A percentile compares a stretch with the other conserved stretches of the same genome.
Evolutionary conservation across 345 rosid species (phyloP).

Genomic region (Gossypium herbaceum): DNA sequence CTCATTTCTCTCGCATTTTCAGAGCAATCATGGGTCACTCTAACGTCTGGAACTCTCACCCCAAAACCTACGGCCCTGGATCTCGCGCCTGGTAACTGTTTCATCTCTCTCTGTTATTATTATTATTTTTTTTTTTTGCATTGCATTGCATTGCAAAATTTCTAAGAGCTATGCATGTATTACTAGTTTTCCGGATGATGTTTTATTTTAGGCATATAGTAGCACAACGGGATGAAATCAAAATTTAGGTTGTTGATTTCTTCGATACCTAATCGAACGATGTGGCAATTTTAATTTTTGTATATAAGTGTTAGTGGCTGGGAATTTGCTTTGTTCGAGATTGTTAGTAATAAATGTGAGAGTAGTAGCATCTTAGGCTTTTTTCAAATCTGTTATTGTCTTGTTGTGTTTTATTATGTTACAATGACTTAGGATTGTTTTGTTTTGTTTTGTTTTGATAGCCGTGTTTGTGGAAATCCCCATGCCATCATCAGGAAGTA

Average conservation of each 20-base stretch:
- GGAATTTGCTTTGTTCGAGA: not conserved
- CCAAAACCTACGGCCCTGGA: constrained; percentile 50
- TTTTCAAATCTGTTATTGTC: not conserved
- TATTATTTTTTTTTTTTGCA: no score
- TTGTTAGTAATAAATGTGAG: not conserved
- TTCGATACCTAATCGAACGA: not conserved
- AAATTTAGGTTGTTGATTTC: not conserved
- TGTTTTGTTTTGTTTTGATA: constrained; percentile 12
- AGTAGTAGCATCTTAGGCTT: not conserved
- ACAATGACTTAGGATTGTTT: not conserved
- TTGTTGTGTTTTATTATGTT: not conserved
- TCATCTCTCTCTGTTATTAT: no score
- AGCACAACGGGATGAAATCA: no score
- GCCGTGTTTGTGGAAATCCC: constrained; percentile 42
- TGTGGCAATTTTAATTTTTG: not conserved
- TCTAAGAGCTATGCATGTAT: no score
- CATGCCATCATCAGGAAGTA: constrained; percentile 40
- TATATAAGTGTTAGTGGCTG: not conserved
- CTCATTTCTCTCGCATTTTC: not conserved
- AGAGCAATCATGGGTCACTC: constrained; percentile 41
- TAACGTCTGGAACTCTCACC: constrained; percentile 55
- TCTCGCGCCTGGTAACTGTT: constrained; percentile 42
- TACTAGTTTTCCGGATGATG: not conserved
- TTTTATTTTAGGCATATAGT: not conserved
- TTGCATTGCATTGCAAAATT: not conserved